phyloP scores from a whole-genome alignment of 192 early-diverging fungal genomes.

The Backusella psychrophila region DNA sequence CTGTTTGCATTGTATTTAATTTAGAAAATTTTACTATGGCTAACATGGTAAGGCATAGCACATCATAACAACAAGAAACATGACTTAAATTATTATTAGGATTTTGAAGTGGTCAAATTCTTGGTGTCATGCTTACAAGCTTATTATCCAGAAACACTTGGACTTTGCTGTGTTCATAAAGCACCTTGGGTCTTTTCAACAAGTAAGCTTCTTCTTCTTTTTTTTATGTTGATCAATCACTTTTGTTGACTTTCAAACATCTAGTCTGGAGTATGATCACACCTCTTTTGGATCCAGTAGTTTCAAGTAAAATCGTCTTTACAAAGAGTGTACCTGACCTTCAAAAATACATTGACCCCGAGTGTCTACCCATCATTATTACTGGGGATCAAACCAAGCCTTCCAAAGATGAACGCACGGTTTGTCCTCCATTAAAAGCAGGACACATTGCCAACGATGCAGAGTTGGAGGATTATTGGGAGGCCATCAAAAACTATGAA shows the following conservation, averaged over 20 bases:
- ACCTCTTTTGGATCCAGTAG: slow-evolving; percentile 88
- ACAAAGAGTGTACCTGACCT: slow-evolving; percentile 61
- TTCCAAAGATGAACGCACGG: not conserved
- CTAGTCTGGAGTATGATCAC: slow-evolving; percentile 78
- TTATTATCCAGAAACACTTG: slow-evolving; percentile 91
- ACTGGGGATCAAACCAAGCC: slow-evolving; percentile 46
- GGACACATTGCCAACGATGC: not conserved
- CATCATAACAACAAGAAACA: not conserved
- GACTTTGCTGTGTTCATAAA: slow-evolving; percentile 75
- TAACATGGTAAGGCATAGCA: slow-evolving; percentile 51
- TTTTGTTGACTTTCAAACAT: not conserved
- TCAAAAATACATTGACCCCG: slow-evolving; percentile 55
- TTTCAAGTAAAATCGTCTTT: slow-evolving; percentile 84
- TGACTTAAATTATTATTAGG: slow-evolving; percentile 33
- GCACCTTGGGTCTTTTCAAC: slow-evolving; percentile 88
- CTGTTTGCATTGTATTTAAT: slow-evolving; percentile 76
- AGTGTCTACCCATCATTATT: slow-evolving; percentile 53
- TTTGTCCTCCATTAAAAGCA: not conserved
- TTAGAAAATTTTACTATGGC: slow-evolving; percentile 67
- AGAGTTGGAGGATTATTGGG: not conserved
- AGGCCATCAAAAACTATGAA: not conserved
- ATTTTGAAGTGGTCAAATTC: slow-evolving; percentile 74
- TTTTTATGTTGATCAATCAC: not conserved
- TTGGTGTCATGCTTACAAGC: slow-evolving; percentile 78
- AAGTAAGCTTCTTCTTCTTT: not conserved